Evolutionary conservation across 805 yeast species (phyloP), one percentile per base, ranked within the genome.

Genomic region (Yamadazyma scolyti): DNA sequence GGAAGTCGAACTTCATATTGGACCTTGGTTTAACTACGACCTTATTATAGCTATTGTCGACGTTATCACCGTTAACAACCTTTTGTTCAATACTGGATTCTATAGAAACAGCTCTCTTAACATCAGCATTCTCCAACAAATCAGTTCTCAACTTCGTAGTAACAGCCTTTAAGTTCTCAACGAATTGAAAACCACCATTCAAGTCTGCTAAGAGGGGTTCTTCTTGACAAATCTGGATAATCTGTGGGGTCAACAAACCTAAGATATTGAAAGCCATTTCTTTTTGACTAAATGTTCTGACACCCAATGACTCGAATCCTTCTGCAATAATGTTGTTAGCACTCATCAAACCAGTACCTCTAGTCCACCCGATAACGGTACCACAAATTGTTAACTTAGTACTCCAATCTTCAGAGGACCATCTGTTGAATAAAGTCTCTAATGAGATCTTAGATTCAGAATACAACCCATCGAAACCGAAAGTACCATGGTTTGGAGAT

Each of bases 311-410:
- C 69, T 93, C 99, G 54, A 93, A 85, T 47, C 97, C 97, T 68
- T 89, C 96, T 40, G 99, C 96, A 60, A 93, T 86, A 58, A 87
- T 82, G 71, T 93, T 93, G 75, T 93, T 93, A 49, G 82, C 97
- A 54, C 88, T 75, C 99, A 93, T 93, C 56, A 93, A 79, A 56
- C 99, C 99, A 38, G 99, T 93, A 65, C 99, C 99, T 75, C 99
- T 86, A 43, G 99, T 93, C 99, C 99, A 93, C 59, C 99, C 99
- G 62, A 93, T 93, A 46, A 93, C 76, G 27, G 98, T 97, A 73
- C 99, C 99, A 65, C 97, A 89, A 39, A 93, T 72, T 37, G 97
- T 93, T 68, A 93, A 79, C 70, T 85, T 93, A 44, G 83, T 70
- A 27, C 82, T 80, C 99, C 99, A 93, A 38, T 88, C 83, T 73